Base-by-base conservation (phyloP, 2,329 filamentous ascomycete species). In the Pseudopyrenochaeta lycopersici region DNA sequence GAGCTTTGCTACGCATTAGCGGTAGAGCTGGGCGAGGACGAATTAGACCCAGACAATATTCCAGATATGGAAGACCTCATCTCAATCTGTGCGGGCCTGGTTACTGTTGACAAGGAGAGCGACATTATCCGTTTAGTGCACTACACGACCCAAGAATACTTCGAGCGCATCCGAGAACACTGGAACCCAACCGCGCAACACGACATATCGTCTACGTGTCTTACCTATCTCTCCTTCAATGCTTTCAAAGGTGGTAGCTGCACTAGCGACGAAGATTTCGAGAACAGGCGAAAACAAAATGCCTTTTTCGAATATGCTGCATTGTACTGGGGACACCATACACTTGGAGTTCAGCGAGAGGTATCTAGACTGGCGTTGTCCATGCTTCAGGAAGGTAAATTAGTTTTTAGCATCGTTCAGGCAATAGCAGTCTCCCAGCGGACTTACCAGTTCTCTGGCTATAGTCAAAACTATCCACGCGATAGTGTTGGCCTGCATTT, bases 201-300 rank as follows among this genome's bases (percentile, higher is more conserved):
- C 3, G 4, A 54, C 10, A 67, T 74, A 31, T 63, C 68, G 4
- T 27, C 30, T 5, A 61, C 54, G n/a, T 74, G 68, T 46, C 52
- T 73, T 23, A 66, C 63, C 11, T 76, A 76, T 47, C 53, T 74
- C 2, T 62, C 56, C 6, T 68, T 73, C 41, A 50, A 64, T 21
- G 20, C 18, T 0, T 72, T 75, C 23, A 27, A 4, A 20, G 7
- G 17, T 6, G 38, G 38, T 15, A 36, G 12, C 33, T 36, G 12
- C 17, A 11, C 12, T 3, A 15, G 14, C 14, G 33, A 36, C n/a
- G 33, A n/a, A n/a, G 12, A 36, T 3, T n/a, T 36, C 14, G n/a
- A 15, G 17, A 36, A n/a, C 33, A 36, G 33, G 14, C n/a, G n/a
- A 15, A n/a, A 17, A 17, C 33, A 15, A 7, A 17, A 36, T n/a